These are phyloP conservation scores for Xylaria hypoxylon DNA, from an alignment of 2,329 filamentous ascomycete species.

Conservation along the genomic window DNA sequence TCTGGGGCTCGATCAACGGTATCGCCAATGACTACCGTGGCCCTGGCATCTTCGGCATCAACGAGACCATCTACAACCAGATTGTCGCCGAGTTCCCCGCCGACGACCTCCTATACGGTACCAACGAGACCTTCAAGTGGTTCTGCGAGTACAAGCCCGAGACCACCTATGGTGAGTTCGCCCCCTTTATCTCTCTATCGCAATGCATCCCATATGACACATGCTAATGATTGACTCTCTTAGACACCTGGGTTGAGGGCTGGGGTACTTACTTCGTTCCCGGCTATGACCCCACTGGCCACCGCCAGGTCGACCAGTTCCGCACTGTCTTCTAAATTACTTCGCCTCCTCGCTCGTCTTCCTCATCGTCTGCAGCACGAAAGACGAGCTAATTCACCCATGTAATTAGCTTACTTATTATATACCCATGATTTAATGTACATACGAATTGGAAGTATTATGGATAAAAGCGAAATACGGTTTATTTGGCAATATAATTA, in stretches of 20 bases:
- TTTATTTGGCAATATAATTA: not conserved
- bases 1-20: conserved; percentile 33
- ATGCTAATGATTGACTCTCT: conserved; percentile 7
- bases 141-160: conserved; percentile 40
- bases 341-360: not conserved
- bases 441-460: not conserved
- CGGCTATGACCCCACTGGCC: conserved; percentile 35
- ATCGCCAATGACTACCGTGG: conserved; percentile 37
- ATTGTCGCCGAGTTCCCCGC: conserved; percentile 34
- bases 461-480: not conserved
- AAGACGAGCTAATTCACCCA: not conserved
- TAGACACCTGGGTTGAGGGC: conserved; percentile 37
- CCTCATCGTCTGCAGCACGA: conserved; percentile 10
- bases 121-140: conserved; percentile 41
- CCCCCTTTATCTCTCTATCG: not conserved
- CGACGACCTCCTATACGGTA: conserved; percentile 34
- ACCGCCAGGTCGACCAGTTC: conserved; percentile 36
- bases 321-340: conserved; percentile 30
- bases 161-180: conserved; percentile 37
- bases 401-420: not conserved
- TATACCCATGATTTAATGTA: conserved; percentile 19
- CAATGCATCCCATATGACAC: not conserved
- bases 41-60: conserved; percentile 29
- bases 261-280: conserved; percentile 36
- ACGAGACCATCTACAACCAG: conserved; percentile 35